A percentile compares a stretch with the other conserved stretches of the same genome.
Evolutionary conservation across 2,329 filamentous ascomycete genomes (phyloP).

Genomic region (Hymenoscyphus repandus): DNA sequence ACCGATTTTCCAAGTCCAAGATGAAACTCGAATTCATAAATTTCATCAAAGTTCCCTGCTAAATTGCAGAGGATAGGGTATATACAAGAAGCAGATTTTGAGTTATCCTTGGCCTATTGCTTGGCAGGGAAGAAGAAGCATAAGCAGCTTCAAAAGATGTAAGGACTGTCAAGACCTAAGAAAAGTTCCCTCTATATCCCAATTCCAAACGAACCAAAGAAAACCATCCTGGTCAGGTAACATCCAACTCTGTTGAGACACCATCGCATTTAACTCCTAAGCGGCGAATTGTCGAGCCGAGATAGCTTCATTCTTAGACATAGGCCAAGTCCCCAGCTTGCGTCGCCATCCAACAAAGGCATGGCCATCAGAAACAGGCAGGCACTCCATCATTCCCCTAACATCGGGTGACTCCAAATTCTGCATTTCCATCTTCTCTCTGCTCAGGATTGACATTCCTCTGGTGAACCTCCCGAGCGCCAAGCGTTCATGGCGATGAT

Average conservation of each 20-base stretch:
- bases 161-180: too few species aligned
- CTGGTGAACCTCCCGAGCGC: constrained; percentile 23
- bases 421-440: constrained; percentile 30
- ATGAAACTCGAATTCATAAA: too few species aligned
- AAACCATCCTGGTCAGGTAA: neutral
- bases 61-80: too few species aligned
- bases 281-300: constrained; percentile 20
- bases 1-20: too few species aligned
- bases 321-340: constrained; percentile 32
- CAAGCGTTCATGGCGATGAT: constrained; percentile 30
- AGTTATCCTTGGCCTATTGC: too few species aligned
- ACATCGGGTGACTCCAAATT: constrained; percentile 28
- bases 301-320: constrained; percentile 23
- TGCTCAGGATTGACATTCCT: constrained; percentile 27
- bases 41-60: too few species aligned
- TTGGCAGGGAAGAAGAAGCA: too few species aligned
- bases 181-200: too few species aligned
- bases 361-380: constrained; percentile 25
- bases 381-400: constrained; percentile 23
- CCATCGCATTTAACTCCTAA: constrained; percentile 8
- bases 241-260: too few species aligned
- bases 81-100: too few species aligned
- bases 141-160: too few species aligned
- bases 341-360: constrained; percentile 25
- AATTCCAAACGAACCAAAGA: neutral